phyloP scores from a whole-genome alignment of 116 monocot species.

The Papilionanthe hybrid region DNA sequence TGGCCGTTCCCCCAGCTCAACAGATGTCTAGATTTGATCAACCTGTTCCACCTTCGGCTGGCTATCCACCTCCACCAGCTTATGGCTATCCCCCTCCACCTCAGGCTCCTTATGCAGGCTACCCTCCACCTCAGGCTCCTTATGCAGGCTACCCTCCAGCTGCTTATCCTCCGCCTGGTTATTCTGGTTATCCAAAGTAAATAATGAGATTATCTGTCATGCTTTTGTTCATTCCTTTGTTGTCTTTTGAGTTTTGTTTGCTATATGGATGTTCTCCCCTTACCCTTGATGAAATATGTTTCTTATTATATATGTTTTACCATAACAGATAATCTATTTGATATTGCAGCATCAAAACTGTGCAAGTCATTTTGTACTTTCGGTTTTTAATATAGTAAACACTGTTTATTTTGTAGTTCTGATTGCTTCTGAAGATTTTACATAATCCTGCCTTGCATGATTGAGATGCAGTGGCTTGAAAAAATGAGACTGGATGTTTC shows the following conservation, averaged over 20 bases:
- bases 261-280: not conserved
- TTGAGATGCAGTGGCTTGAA: not conserved
- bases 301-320: not conserved
- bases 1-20: constrained; percentile 48
- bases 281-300: not conserved
- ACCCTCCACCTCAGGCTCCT: constrained; percentile 17
- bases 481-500: too few relatives aligned
- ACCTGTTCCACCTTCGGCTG: constrained; percentile 43
- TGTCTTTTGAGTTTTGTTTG: not conserved
- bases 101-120: constrained; percentile 13
- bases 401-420: not conserved
- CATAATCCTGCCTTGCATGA: not conserved
- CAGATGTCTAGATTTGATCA: constrained; percentile 64
- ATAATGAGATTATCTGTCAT: not conserved
- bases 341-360: not conserved
- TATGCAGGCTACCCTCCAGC: constrained; percentile 24
- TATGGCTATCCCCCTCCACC: constrained; percentile 30
- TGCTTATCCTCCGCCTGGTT: constrained; percentile 27
- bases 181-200: constrained; percentile 24
- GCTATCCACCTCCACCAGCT: constrained; percentile 28
- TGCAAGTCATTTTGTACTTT: not conserved
- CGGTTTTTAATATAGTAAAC: not conserved
- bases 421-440: not conserved
- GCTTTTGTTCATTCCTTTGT: not conserved
- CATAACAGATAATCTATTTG: not conserved